Evolutionary conservation across 108 stramenopile species (phyloP).

Genomic region (Phaeodactylum tricornutum): DNA sequence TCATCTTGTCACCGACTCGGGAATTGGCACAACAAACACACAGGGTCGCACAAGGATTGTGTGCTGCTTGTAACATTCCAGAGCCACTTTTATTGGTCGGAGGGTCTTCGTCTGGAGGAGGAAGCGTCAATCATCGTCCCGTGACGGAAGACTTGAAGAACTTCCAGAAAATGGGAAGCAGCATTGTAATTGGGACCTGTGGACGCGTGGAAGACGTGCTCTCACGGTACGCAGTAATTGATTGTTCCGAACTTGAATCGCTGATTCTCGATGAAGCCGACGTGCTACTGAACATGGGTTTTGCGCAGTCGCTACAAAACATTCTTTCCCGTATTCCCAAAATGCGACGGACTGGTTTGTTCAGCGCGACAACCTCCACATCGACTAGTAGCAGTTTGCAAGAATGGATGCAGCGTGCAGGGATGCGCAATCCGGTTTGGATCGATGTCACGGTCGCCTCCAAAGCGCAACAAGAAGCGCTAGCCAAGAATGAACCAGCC

Average conservation of each 20-base stretch:
- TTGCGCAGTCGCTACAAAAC: slow-evolving; percentile 67
- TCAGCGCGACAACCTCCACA: slow-evolving; percentile 88
- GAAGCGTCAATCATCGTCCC: slow-evolving; percentile 31
- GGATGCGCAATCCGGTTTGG: slow-evolving; percentile 94
- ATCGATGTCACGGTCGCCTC: slow-evolving; percentile 74
- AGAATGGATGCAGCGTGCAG: slow-evolving; percentile 81
- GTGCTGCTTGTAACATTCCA: slow-evolving; percentile 26
- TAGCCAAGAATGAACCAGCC: background rate
- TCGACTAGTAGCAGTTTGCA: slow-evolving; percentile 52
- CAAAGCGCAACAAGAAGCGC: background rate
- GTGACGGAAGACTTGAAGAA: slow-evolving; percentile 70
- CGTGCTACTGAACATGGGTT: slow-evolving; percentile 91
- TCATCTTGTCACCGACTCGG: slow-evolving; percentile 89
- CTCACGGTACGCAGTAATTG: slow-evolving; percentile 67
- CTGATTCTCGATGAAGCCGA: slow-evolving; percentile 97
- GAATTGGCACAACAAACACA: slow-evolving; percentile 93
- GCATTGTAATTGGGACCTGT: slow-evolving; percentile 94
- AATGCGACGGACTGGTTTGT: slow-evolving; percentile 95
- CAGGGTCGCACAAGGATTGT: slow-evolving; percentile 55
- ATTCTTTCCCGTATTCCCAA: slow-evolving; percentile 84
- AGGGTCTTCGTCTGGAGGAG: slow-evolving; percentile 20
- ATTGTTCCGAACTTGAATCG: slow-evolving; percentile 73
- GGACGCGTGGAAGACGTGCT: slow-evolving; percentile 92
- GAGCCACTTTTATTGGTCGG: slow-evolving; percentile 70
- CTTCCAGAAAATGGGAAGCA: slow-evolving; percentile 53